phyloP scores from a whole-genome alignment of 2,329 filamentous ascomycete species.

The Chrysosporium queenslandicum region DNA sequence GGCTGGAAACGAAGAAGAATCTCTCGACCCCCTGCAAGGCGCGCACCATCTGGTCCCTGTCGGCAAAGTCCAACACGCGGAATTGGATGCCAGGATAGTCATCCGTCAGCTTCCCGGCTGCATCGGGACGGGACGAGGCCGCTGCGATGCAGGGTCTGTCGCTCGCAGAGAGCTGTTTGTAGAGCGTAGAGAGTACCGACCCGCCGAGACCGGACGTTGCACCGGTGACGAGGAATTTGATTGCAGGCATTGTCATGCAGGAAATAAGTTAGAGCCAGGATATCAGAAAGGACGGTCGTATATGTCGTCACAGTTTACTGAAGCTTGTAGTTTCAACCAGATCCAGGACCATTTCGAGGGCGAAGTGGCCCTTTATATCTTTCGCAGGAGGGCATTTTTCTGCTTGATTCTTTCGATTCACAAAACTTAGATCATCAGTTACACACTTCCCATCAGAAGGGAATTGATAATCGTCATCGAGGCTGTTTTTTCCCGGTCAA shows the following conservation, averaged over 20 bases:
- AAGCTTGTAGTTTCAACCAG: no score
- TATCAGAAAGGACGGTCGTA: no score
- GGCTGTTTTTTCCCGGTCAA: no score
- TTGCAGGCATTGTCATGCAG: neutral
- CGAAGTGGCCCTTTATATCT: no score
- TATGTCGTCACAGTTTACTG: no score
- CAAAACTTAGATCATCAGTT: no score
- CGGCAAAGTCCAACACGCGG: conserved; percentile 45
- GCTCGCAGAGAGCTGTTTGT: conserved; percentile 26
- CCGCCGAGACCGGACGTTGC: conserved; percentile 32
- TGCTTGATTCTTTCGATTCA: no score
- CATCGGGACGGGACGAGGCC: conserved; percentile 40
- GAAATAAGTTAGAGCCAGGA: no score
- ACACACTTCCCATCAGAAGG: no score
- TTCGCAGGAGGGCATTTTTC: no score
- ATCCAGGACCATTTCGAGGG: no score
- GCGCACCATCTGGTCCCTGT: conserved; percentile 33
- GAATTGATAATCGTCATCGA: no score
- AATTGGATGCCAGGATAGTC: conserved; percentile 40
- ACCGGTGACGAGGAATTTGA: conserved; percentile 33
- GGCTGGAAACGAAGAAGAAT: conserved; percentile 50
- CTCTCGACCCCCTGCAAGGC: conserved; percentile 45
- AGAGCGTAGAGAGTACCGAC: conserved; percentile 27
- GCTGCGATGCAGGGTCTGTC: conserved; percentile 39
- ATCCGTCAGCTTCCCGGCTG: conserved; percentile 29